Evolutionary conservation across 306 rosid genomes (phyloP).

Genomic region (Cyamopsis tetragonoloba): DNA sequence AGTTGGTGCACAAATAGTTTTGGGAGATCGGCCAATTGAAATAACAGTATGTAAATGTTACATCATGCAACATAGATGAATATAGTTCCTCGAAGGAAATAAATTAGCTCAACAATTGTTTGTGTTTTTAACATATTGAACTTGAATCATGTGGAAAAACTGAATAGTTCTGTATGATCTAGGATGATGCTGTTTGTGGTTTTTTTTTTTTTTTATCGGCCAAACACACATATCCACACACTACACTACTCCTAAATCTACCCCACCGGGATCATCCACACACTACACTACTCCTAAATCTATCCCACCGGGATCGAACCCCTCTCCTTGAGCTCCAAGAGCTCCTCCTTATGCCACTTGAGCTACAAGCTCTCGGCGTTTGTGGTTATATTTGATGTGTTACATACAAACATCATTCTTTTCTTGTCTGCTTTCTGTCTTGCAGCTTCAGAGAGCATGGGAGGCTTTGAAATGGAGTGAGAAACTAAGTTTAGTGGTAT

Average conservation of each 20-base stretch:
- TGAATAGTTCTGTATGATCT: not conserved
- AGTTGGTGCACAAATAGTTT: constrained; percentile 77
- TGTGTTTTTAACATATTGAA: not conserved
- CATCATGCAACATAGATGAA: not conserved
- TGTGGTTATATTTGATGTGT: not conserved
- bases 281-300: too few species aligned
- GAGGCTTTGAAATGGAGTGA: constrained; percentile 65
- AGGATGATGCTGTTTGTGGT: not conserved
- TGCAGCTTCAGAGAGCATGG: constrained; percentile 96
- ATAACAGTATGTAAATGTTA: constrained; percentile 64
- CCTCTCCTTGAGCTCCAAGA: too few species aligned
- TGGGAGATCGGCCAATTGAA: constrained; percentile 94
- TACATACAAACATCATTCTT: not conserved
- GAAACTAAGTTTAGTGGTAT: constrained; percentile 59
- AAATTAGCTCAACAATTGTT: not conserved
- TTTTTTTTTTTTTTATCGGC: too few species aligned
- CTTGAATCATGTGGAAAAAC: not conserved
- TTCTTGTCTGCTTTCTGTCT: constrained; percentile 18
- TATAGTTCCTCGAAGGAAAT: not conserved
- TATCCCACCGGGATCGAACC: too few species aligned
- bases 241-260: too few species aligned
- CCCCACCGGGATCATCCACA: too few species aligned
- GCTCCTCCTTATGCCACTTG: too few species aligned
- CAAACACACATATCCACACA: too few species aligned
- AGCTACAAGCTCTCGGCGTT: too few species aligned